Evolutionary conservation across 352 stramenopile species (phyloP), one percentile per base, ranked within the genome.

Genomic region (Proteromonas lacertae): DNA sequence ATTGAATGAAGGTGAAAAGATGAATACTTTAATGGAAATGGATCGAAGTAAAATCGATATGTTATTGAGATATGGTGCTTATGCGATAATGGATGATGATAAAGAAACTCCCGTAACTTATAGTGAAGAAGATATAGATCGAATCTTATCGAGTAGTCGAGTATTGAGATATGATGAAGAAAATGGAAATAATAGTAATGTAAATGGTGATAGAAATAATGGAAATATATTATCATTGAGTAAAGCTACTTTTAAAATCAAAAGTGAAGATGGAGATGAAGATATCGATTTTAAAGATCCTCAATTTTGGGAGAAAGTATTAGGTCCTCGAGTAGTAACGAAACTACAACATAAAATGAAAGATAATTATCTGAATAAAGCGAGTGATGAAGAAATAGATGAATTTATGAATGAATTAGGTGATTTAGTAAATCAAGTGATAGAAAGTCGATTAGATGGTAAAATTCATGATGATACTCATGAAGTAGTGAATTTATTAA

Each of bases 281-380:
- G 69, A 84, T 43, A 48, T 92, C 19, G 72, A 79, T 29, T 70
- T 93, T 7, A 74, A 93, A 45, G 78, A 92, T 42, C 75, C 76
- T 0, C 77, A 91, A 23, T 93, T 93, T 36, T 93, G 78, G 78
- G 43, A 52, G 35, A 56, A 56, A 30, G 49, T 42, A 0, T 50
- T 56, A 29, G 49, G 49, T n/a, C n/a, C n/a, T n/a, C n/a, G n/a
- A n/a, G n/a, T n/a, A n/a, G n/a, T n/a, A n/a, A n/a, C n/a, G n/a
- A n/a, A n/a, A n/a, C n/a, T n/a, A n/a, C n/a, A n/a, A n/a, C n/a
- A n/a, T n/a, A n/a, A n/a, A n/a, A n/a, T n/a, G n/a, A n/a, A n/a
- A n/a, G n/a, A n/a, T n/a, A n/a, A n/a, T n/a, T n/a, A n/a, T n/a
- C n/a, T n/a, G n/a, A n/a, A n/a, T n/a, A n/a, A n/a, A n/a, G n/a